Percentiles rank a stretch among this genome's conserved stretches.
These are phyloP conservation scores for Eutrema heterophyllum DNA, from an alignment of 345 rosid species.

Conservation along the genomic window DNA sequence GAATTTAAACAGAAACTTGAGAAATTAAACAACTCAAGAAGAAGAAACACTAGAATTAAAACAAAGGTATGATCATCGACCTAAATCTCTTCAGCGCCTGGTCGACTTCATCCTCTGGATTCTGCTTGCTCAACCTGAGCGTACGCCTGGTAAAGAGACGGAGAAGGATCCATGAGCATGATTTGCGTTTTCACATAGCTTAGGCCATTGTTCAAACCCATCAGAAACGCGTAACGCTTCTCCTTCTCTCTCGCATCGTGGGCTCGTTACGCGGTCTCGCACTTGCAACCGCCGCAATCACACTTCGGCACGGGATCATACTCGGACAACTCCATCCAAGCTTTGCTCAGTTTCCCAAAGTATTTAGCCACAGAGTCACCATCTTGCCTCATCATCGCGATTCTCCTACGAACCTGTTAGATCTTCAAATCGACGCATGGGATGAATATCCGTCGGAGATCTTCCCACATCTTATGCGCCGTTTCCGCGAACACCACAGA, in stretches of 20 bases:
- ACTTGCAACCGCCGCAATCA: conserved; percentile 4
- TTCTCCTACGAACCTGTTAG: background rate
- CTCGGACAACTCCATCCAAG: conserved; percentile 4
- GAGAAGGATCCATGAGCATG: conserved; percentile 6
- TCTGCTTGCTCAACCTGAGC: background rate
- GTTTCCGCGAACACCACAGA: background rate
- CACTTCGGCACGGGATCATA: background rate
- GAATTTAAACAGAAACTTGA: too few relatives aligned
- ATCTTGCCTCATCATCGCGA: background rate
- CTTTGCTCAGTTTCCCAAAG: background rate
- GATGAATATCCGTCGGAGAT: background rate
- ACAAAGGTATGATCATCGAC: too few relatives aligned
- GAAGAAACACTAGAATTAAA: too few relatives aligned
- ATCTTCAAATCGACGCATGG: background rate
- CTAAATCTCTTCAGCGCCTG: too few relatives aligned
- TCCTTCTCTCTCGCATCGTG: conserved; percentile 13
- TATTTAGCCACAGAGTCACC: background rate
- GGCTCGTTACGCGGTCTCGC: background rate
- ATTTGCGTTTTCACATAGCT: background rate
- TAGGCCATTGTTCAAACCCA: background rate
- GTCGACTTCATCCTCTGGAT: background rate
- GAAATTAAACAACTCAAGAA: too few relatives aligned
- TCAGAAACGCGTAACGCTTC: background rate
- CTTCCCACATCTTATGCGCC: background rate
- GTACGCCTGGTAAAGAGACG: background rate